Evolutionary conservation across 108 stramenopile species (phyloP).

Genomic region (Conticribra guillardii): DNA sequence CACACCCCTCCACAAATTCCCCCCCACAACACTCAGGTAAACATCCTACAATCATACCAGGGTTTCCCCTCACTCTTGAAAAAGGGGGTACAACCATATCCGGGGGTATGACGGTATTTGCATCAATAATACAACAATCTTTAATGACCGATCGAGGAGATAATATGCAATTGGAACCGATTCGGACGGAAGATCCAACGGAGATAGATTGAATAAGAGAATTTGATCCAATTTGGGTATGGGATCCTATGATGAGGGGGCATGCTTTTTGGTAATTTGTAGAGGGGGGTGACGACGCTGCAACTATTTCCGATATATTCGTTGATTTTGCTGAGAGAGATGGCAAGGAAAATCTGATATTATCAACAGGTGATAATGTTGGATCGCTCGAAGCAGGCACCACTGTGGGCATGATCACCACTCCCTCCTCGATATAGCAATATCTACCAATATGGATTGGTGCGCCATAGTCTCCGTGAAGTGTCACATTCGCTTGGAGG

Average conservation of each 20-base stretch:
- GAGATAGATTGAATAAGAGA: constrained; percentile 23
- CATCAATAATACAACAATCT: constrained; percentile 52
- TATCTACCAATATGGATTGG: constrained; percentile 47
- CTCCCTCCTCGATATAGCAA: constrained; percentile 33
- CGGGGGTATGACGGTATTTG: constrained; percentile 28
- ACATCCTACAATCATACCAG: constrained; percentile 50
- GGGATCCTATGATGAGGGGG: constrained; percentile 42
- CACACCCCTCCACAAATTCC: constrained; percentile 44
- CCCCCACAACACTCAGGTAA: constrained; percentile 50
- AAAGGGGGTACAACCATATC: constrained; percentile 57
- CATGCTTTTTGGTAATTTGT: constrained; percentile 29
- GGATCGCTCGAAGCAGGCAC: constrained; percentile 35
- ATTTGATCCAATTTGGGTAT: constrained; percentile 44
- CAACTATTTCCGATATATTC: too few relatives aligned
- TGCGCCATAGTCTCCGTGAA: constrained; percentile 47
- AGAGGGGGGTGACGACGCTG: constrained; percentile 7
- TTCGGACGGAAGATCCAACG: constrained; percentile 49
- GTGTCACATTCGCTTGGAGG: constrained; percentile 12
- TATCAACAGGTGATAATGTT: background rate
- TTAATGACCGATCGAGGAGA: constrained; percentile 40
- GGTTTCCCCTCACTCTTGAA: constrained; percentile 55
- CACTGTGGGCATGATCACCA: constrained; percentile 30
- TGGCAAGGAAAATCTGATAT: background rate
- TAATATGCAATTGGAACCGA: constrained; percentile 39
- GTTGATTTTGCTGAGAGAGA: constrained; percentile 1